Percentiles rank a stretch among this genome's conserved stretches.
Evolutionary conservation across 768 basidiomycete species (phyloP).

Genomic region (Lactifluus echinatus): DNA sequence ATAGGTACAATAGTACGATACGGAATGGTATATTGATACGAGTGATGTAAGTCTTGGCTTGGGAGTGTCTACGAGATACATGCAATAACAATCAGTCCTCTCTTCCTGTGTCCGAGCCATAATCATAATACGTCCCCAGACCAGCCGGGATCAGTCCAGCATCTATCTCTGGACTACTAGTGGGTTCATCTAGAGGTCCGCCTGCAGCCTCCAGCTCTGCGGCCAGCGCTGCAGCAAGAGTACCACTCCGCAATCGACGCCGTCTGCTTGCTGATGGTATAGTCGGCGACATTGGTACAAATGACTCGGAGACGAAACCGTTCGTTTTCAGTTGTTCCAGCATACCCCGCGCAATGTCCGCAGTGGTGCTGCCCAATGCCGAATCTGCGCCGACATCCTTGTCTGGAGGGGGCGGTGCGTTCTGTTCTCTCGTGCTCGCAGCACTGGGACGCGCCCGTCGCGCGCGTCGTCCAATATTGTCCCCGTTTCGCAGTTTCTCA

Average conservation of each 20-base stretch:
- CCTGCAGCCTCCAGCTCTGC: constrained; percentile 20
- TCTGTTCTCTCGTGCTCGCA: constrained; percentile 28
- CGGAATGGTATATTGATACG: not conserved
- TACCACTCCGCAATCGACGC: constrained; percentile 19
- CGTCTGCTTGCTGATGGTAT: constrained; percentile 17
- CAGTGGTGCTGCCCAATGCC: constrained; percentile 36
- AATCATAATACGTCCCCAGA: not conserved
- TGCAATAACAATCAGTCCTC: constrained; percentile 4
- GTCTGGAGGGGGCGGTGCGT: constrained; percentile 26
- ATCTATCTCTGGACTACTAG: not conserved
- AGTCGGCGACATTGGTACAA: constrained; percentile 22
- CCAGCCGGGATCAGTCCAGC: not conserved
- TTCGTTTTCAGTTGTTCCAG: constrained; percentile 63
- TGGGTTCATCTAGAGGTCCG: constrained; percentile 4
- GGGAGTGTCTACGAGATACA: constrained; percentile 10
- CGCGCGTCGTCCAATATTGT: constrained; percentile 48
- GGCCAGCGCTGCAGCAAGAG: constrained; percentile 14
- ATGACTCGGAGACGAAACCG: constrained; percentile 41
- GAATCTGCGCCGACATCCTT: constrained; percentile 23
- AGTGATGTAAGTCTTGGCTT: not conserved
- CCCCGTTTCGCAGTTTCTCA: constrained; percentile 64
- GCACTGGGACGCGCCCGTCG: constrained; percentile 40
- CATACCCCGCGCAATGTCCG: constrained; percentile 64
- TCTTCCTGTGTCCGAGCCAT: constrained; percentile 17
- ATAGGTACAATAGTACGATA: not conserved